phyloP scores from a whole-genome alignment of 2,329 filamentous ascomycete species.

The Colletotrichum cereale region DNA sequence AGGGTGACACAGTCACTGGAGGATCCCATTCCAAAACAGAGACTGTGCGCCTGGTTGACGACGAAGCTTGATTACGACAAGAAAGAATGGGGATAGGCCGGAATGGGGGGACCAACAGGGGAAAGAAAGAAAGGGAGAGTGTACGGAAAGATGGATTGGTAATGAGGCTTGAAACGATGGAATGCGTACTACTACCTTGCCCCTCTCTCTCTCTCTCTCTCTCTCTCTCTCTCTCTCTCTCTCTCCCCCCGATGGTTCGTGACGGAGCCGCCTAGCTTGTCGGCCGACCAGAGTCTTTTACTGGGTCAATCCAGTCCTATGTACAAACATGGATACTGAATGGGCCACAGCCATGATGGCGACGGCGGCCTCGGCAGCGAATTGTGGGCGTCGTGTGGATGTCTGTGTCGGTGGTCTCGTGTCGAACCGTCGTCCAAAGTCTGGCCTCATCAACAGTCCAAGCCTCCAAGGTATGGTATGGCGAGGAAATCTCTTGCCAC shows the following conservation, averaged over 20 bases:
- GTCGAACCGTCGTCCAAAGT: conserved; percentile 36
- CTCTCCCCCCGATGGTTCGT: conserved; percentile 2
- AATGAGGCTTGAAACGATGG: conserved; percentile 24
- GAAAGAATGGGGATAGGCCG: conserved; percentile 21
- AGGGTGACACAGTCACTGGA: conserved; percentile 20
- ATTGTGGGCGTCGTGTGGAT: conserved; percentile 22
- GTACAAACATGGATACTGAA: not conserved
- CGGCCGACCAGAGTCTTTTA: conserved; percentile 17
- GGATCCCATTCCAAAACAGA: conserved; percentile 21
- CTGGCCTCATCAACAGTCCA: conserved; percentile 5
- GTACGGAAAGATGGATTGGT: conserved; percentile 12
- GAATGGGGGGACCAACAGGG: conserved; percentile 21
- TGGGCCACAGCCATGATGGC: conserved; percentile 12
- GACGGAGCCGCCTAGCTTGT: conserved; percentile 8
- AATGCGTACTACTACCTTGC: conserved; percentile 15
- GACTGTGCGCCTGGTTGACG: conserved; percentile 31
- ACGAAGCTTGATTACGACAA: conserved; percentile 31
- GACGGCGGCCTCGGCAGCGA: conserved; percentile 11
- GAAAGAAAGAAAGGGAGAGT: conserved; percentile 4
- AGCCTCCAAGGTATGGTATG: not conserved
- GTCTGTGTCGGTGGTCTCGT: conserved; percentile 21
- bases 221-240: no score
- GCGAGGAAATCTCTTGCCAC: no score
- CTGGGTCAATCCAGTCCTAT: no score
- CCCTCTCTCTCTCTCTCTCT: not conserved